Evolutionary conservation across 345 rosid species (phyloP), one percentile per base, ranked within the genome.

Genomic region (Corymbia maculata): DNA sequence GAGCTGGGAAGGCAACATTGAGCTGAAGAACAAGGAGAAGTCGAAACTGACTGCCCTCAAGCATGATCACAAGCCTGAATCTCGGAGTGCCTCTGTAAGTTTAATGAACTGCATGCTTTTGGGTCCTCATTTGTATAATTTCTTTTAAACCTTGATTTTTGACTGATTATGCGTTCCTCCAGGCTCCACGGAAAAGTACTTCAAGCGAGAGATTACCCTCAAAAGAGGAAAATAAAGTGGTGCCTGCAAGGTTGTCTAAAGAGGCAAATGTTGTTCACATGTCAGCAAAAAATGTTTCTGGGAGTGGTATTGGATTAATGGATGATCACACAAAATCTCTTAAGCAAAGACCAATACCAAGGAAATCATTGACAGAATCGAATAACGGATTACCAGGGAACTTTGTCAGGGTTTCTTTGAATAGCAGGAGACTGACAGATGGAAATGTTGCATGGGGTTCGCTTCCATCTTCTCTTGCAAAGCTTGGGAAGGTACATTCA

Each of bases 1-100:
- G 95, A 98, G 98, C 92, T 98, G 99, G 99, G 99, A 96, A 94
- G 99, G 99, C 88, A 98, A 91, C 90, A 61, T 92, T 68, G 99
- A 98, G 59, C 91, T 93, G 86, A 96, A 95, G 91, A 92, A 87
- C 52, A 89, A 92, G 68, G 97, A 93, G 64, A 92, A 64, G 55
- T 86, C 95, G 2, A 95, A 89, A 88, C 52, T 87, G 86, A 95
- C 88, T 90, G 90, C 91, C 86, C 36, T 88, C 55, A 93, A 89
- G 91, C 91, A 90, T 64, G 98, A 93, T 86, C 87, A 87, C n/a
- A 97, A 92, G 90, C 90, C 89, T 89, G 98, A 96, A 55, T 87
- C 93, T 87, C 93, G 96, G 87, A 90, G 94, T 87, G 88, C 87
- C 86, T 91, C 97, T 7, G 99, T 98, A 94, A 94, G 99, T 90